These are phyloP conservation scores for Astrephomene gubernaculifera DNA, from an alignment of 139 green algal genomes.

Conservation along the genomic window DNA sequence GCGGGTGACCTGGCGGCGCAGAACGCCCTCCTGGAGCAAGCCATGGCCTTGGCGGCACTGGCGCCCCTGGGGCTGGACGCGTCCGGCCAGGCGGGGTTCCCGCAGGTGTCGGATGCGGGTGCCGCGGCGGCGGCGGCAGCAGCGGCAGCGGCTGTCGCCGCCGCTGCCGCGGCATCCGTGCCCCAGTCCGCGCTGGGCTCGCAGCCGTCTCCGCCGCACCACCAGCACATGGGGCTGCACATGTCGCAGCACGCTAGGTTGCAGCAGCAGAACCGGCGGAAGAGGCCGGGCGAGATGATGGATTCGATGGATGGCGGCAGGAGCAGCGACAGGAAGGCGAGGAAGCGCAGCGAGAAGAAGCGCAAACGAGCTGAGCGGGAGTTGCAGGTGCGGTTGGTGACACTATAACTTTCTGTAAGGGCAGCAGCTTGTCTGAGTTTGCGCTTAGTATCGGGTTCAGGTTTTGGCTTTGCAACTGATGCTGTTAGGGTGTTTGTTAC, in stretches of 20 bases:
- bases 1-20: slow-evolving; percentile 19
- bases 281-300: not conserved
- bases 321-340: not conserved
- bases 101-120: slow-evolving; percentile 1
- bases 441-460: too few relatives aligned
- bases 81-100: not conserved
- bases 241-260: not conserved
- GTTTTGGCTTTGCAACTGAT: too few relatives aligned
- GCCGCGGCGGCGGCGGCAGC: slow-evolving; percentile 17
- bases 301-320: not conserved
- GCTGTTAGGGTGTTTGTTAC: too few relatives aligned
- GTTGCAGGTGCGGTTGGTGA: slow-evolving; percentile 37
- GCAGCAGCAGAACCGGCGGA: slow-evolving; percentile 12
- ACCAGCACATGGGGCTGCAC: not conserved
- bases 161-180: not conserved
- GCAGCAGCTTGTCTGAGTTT: too few relatives aligned
- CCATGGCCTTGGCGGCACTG: slow-evolving; percentile 22
- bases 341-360: slow-evolving; percentile 40
- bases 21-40: slow-evolving; percentile 29
- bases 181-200: not conserved
- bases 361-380: slow-evolving; percentile 40
- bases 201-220: slow-evolving; percentile 3
- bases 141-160: slow-evolving; percentile 1
- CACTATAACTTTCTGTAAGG: too few relatives aligned
- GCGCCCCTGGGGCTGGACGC: slow-evolving; percentile 10